Percentiles rank a stretch among this genome's conserved stretches.
Evolutionary conservation across 768 basidiomycete species (phyloP).

Genomic region (Amanita fuliginea): DNA sequence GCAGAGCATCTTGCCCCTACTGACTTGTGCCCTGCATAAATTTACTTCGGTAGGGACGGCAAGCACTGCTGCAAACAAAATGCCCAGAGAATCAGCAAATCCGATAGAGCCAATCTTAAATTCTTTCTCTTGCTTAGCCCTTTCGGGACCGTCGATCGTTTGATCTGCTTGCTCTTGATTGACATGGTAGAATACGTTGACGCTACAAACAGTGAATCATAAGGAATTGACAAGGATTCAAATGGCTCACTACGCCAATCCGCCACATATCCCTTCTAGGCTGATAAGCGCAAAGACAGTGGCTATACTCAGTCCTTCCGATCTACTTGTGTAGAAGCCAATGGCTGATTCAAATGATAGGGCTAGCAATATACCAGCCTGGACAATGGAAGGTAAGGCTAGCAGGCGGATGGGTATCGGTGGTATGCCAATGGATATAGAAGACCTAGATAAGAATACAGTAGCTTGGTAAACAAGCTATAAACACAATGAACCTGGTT

Average conservation of each 20-base stretch:
- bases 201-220: slow-evolving; percentile 30
- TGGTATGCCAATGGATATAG: slow-evolving; percentile 76
- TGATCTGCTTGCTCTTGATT: slow-evolving; percentile 58
- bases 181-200: slow-evolving; percentile 78
- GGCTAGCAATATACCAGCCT: slow-evolving; percentile 51
- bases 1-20: slow-evolving; percentile 62
- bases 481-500: slow-evolving; percentile 30
- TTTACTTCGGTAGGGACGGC: slow-evolving; percentile 68
- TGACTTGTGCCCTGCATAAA: slow-evolving; percentile 65
- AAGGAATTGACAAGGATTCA: slow-evolving; percentile 8
- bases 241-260: slow-evolving; percentile 72
- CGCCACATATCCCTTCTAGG: slow-evolving; percentile 87
- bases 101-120: slow-evolving; percentile 89
- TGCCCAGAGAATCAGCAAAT: slow-evolving; percentile 73
- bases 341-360: slow-evolving; percentile 59
- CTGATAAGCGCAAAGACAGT: slow-evolving; percentile 71
- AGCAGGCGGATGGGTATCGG: slow-evolving; percentile 63
- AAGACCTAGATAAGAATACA: slow-evolving; percentile 89
- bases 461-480: slow-evolving; percentile 83
- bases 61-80: slow-evolving; percentile 48
- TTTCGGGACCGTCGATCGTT: slow-evolving; percentile 39
- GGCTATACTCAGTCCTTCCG: slow-evolving; percentile 36
- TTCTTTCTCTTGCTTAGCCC: slow-evolving; percentile 66
- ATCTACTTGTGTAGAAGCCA: slow-evolving; percentile 45
- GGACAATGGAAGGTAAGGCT: slow-evolving; percentile 65